Evolutionary conservation across 2,329 filamentous ascomycete species (phyloP).

Genomic region (Pestalotiopsis sp.): DNA sequence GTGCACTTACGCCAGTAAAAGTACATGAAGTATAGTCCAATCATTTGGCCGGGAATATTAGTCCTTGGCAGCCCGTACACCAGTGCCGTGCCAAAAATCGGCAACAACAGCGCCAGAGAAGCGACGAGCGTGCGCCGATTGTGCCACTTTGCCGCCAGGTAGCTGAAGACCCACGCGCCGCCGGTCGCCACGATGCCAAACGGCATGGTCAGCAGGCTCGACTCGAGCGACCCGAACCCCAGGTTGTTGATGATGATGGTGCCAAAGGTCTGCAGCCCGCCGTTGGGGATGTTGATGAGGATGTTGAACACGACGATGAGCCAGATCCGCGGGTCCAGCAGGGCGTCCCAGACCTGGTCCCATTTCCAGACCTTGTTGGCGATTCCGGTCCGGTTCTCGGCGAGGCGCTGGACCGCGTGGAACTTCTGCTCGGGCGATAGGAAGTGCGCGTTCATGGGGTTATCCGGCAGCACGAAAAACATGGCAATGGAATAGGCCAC

Average conservation of each 20-base stretch:
- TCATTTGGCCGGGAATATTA: constrained; percentile 39
- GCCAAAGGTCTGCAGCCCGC: constrained; percentile 28
- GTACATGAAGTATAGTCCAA: constrained; percentile 41
- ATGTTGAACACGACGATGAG: constrained; percentile 30
- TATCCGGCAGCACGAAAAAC: constrained; percentile 34
- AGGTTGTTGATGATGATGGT: constrained; percentile 28
- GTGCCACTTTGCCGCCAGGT: constrained; percentile 24
- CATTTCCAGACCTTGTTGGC: constrained; percentile 29
- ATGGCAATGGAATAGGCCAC: constrained; percentile 29
- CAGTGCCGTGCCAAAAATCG: constrained; percentile 24
- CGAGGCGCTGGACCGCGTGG: constrained; percentile 33
- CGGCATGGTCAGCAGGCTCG: constrained; percentile 26
- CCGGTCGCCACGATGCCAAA: constrained; percentile 24
- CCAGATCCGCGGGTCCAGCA: constrained; percentile 28
- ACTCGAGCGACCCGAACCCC: constrained; percentile 22
- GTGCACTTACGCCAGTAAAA: constrained; percentile 36
- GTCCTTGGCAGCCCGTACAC: constrained; percentile 24
- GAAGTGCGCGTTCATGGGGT: constrained; percentile 38
- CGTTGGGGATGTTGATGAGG: constrained; percentile 31
- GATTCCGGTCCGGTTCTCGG: constrained; percentile 40
- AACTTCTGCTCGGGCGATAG: constrained; percentile 29
- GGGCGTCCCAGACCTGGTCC: constrained; percentile 29
- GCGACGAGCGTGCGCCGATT: constrained; percentile 23
- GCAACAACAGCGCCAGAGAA: constrained; percentile 21
- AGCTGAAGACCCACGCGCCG: constrained; percentile 24